phyloP scores from a whole-genome alignment of 441 rosid species.

The Theobroma grandiflorum region DNA sequence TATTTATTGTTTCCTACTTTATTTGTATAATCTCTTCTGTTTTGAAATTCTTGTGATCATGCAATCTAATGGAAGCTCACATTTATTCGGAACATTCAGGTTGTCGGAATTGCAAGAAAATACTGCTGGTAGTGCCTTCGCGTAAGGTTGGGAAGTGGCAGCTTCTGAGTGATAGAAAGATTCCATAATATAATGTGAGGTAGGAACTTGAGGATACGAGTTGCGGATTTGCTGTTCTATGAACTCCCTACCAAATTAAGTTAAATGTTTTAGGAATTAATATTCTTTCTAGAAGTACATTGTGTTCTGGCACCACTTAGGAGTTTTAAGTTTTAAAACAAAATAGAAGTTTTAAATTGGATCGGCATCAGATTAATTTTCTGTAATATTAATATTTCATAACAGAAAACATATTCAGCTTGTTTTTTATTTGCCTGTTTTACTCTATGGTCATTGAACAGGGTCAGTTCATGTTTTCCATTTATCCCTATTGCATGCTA shows the following conservation, averaged over 20 bases:
- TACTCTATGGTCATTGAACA: conserved; percentile 26
- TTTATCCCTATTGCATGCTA: conserved; percentile 48
- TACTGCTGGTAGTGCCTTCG: conserved; percentile 54
- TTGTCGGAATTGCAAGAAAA: conserved; percentile 44
- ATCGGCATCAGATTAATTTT: neutral
- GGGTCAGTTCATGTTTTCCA: conserved; percentile 65
- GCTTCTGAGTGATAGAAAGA: conserved; percentile 34
- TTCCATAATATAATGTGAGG: conserved; percentile 37
- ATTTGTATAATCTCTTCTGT: neutral
- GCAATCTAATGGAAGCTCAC: conserved; percentile 25
- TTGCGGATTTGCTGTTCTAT: too few relatives aligned
- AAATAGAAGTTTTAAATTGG: neutral
- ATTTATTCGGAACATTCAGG: conserved; percentile 42
- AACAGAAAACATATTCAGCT: neutral
- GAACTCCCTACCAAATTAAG: neutral
- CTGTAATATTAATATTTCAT: neutral
- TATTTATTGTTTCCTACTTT: neutral
- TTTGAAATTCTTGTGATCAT: conserved; percentile 14
- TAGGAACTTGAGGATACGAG: conserved; percentile 19
- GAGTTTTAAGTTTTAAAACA: neutral
- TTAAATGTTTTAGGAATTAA: neutral
- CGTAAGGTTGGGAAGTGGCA: conserved; percentile 51
- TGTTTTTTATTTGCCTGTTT: neutral
- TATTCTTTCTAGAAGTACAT: too few relatives aligned
- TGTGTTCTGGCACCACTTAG: neutral